phyloP scores from a whole-genome alignment of 441 rosid genomes.

The Adansonia grandidieri region DNA sequence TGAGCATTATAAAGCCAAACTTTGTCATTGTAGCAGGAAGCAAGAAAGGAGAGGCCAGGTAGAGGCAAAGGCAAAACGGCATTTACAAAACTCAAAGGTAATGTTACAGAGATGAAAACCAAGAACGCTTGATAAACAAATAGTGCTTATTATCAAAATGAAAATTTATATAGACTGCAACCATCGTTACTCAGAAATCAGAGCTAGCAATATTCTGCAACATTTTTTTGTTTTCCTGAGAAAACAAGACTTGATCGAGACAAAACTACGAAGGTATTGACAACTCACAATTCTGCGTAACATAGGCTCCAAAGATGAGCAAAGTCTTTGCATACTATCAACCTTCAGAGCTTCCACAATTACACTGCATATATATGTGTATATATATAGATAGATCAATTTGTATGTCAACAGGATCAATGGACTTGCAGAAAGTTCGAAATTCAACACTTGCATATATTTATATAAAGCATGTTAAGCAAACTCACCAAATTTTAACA shows the following conservation, averaged over 20 bases:
- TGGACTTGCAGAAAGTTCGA: slow-evolving; percentile 17
- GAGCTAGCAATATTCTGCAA: too few species aligned
- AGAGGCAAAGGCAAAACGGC: too few species aligned
- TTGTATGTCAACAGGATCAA: slow-evolving; percentile 30
- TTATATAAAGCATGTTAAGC: slow-evolving; percentile 3
- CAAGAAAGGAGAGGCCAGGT: too few species aligned
- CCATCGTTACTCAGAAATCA: not conserved
- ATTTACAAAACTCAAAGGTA: too few species aligned
- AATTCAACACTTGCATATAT: slow-evolving; percentile 1
- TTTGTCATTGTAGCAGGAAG: too few species aligned
- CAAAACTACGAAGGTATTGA: not conserved
- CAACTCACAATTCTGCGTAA: slow-evolving; percentile 89
- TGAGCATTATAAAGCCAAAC: not conserved
- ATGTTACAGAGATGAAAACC: too few species aligned
- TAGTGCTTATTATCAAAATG: not conserved
- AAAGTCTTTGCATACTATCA: slow-evolving; percentile 91
- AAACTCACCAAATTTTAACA: slow-evolving; percentile 13
- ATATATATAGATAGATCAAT: slow-evolving; percentile 23
- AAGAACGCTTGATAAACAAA: not conserved
- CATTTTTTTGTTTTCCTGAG: not conserved
- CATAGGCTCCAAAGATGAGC: slow-evolving; percentile 97
- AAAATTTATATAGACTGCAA: not conserved
- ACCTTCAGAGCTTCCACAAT: slow-evolving; percentile 98
- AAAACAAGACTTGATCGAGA: not conserved
- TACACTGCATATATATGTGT: slow-evolving; percentile 56